Conservation (phyloP, 495 filamentous ascomycete species). For the Chaetomium cochliodes region DNA sequence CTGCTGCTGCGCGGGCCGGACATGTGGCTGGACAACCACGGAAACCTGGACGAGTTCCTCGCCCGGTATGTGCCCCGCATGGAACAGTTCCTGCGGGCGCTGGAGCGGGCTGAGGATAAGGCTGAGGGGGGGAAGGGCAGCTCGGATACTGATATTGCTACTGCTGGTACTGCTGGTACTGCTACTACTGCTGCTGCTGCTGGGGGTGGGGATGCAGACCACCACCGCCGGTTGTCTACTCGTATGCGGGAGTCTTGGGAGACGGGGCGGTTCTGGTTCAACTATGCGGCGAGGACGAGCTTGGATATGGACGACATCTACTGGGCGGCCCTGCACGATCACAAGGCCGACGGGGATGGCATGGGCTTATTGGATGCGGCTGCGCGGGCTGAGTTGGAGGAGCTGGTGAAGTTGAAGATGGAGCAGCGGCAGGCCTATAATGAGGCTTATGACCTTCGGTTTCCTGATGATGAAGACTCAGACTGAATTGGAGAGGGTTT, state of each 20-base stretch:
- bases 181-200: too few species aligned
- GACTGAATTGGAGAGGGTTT: too few species aligned
- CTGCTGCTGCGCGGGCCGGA: constrained; percentile 40
- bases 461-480: not conserved
- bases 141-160: not conserved
- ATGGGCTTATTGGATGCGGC: not conserved
- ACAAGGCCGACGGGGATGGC: not conserved
- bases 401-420: constrained; percentile 4
- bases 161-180: too few species aligned
- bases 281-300: constrained; percentile 43
- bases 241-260: constrained; percentile 45
- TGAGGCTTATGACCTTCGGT: not conserved
- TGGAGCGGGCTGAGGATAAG: constrained; percentile 22
- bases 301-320: constrained; percentile 46
- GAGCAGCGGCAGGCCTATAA: not conserved
- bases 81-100: constrained; percentile 31
- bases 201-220: too few species aligned
- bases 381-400: not conserved
- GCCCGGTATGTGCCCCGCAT: constrained; percentile 36
- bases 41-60: constrained; percentile 38
- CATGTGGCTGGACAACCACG: constrained; percentile 34
- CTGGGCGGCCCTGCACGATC: constrained; percentile 34
- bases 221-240: constrained; percentile 32
- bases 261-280: constrained; percentile 45
- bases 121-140: constrained; percentile 10